A percentile compares a stretch with the other conserved stretches of the same genome.
These are phyloP conservation scores for Coemansia linderi DNA, from an alignment of 371 early-diverging fungal species.

Conservation along the genomic window DNA sequence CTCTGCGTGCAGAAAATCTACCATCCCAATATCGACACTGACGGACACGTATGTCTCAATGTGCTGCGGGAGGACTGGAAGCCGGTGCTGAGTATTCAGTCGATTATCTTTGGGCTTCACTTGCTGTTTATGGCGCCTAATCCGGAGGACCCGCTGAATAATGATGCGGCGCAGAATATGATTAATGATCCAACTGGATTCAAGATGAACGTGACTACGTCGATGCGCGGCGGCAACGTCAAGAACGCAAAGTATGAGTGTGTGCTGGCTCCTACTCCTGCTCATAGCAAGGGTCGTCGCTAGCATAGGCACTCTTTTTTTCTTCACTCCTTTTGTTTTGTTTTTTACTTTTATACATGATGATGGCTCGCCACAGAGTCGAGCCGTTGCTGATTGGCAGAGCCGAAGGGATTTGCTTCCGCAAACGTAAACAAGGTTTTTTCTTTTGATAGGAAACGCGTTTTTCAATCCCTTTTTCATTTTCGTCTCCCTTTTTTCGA, in stretches of 20 bases:
- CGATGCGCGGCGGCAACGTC: constrained; percentile 72
- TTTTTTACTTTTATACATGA: neutral
- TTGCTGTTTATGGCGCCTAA: constrained; percentile 97
- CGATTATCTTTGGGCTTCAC: constrained; percentile 94
- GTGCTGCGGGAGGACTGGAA: constrained; percentile 99
- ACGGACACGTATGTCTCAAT: constrained; percentile 98
- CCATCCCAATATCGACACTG: constrained; percentile 99
- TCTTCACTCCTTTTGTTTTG: neutral
- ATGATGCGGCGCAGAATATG: constrained; percentile 83
- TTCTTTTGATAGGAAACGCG: neutral
- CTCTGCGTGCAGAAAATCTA: constrained; percentile 90
- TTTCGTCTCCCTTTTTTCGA: neutral
- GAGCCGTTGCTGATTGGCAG: neutral
- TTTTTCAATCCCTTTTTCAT: neutral
- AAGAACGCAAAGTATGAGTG: constrained; percentile 69
- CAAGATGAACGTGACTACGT: constrained; percentile 66
- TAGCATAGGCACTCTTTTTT: neutral
- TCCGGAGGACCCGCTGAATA: constrained; percentile 99
- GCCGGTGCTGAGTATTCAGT: constrained; percentile 96
- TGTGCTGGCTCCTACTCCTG: constrained; percentile 54
- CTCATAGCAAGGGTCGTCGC: neutral
- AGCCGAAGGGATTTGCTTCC: neutral
- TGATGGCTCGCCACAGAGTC: neutral
- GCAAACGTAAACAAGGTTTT: neutral
- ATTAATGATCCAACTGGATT: constrained; percentile 66